phyloP scores from a whole-genome alignment of 1,139 yeast genomes.

The Pneumocystis murina region DNA sequence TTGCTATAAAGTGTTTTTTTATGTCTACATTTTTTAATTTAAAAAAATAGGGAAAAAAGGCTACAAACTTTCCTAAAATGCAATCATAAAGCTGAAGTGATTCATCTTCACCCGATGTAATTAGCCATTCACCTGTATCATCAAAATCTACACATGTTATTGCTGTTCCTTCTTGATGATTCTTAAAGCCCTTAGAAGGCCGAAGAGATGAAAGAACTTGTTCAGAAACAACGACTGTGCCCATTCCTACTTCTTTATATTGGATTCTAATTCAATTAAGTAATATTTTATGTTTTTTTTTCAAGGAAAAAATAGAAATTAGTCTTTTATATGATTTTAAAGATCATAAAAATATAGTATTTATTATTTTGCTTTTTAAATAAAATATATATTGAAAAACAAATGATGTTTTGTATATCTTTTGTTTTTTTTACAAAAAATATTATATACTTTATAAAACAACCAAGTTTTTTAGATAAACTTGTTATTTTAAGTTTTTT shows the following conservation, averaged over 20 bases:
- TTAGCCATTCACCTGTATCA: constrained; percentile 63
- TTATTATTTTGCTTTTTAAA: too few species aligned
- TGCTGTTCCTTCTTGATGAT: constrained; percentile 41
- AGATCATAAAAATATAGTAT: too few species aligned
- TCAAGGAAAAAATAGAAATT: too few species aligned
- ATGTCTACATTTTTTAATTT: constrained; percentile 11
- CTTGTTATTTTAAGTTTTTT: too few species aligned
- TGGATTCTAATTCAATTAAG: background rate
- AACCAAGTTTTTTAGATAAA: too few species aligned
- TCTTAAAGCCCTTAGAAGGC: constrained; percentile 45
- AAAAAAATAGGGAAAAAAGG: background rate
- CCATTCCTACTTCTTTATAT: background rate
- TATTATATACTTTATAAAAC: too few species aligned
- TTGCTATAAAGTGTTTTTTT: constrained; percentile 52
- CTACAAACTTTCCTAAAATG: constrained; percentile 38
- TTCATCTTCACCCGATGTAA: constrained; percentile 62
- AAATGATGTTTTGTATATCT: too few species aligned
- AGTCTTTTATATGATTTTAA: too few species aligned
- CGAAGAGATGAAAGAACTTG: constrained; percentile 30
- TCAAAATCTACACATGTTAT: constrained; percentile 77
- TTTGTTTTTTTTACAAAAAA: too few species aligned
- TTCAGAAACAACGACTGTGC: constrained; percentile 22
- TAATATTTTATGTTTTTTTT: background rate
- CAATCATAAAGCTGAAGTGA: constrained; percentile 73
- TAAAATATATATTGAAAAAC: too few species aligned